Percentiles rank a stretch among this genome's conserved stretches.
Conservation (phyloP, 306 rosid genomes). For the Medicago ruthenica region DNA sequence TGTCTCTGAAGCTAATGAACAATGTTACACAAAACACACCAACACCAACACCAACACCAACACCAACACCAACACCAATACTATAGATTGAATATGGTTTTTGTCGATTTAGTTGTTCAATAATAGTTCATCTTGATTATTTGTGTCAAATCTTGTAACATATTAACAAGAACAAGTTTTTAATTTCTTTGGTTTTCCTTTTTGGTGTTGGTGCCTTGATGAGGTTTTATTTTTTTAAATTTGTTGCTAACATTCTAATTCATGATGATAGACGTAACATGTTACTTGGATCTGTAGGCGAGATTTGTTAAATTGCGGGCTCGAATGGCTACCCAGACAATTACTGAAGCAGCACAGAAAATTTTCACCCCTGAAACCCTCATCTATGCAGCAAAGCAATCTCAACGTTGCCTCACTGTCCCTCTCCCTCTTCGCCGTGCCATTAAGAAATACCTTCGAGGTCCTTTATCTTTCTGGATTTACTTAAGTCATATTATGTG, state of each 20-base stretch:
- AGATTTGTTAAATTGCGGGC: conserved; percentile 34
- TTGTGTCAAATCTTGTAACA: too few species aligned
- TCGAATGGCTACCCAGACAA: conserved; percentile 66
- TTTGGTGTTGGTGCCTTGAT: neutral
- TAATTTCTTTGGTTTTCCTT: neutral
- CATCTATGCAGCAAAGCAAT: conserved; percentile 85
- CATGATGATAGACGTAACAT: conserved; percentile 10
- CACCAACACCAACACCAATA: too few species aligned
- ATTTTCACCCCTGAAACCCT: conserved; percentile 67
- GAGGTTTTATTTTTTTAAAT: neutral
- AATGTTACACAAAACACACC: too few species aligned
- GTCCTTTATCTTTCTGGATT: conserved; percentile 54
- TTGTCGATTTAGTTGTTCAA: too few species aligned
- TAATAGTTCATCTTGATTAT: too few species aligned
- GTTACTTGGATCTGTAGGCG: conserved; percentile 24
- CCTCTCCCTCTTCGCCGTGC: conserved; percentile 89
- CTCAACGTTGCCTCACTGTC: conserved; percentile 70
- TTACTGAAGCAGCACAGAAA: conserved; percentile 73
- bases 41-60: too few species aligned
- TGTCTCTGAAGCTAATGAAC: too few species aligned
- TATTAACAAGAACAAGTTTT: too few species aligned
- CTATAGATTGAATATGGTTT: too few species aligned
- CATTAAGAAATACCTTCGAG: conserved; percentile 84
- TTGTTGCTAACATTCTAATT: conserved; percentile 13
- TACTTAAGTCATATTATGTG: too few species aligned